Conservation (phyloP, 345 rosid genomes). For the Chamaenerion angustifolium region DNA sequence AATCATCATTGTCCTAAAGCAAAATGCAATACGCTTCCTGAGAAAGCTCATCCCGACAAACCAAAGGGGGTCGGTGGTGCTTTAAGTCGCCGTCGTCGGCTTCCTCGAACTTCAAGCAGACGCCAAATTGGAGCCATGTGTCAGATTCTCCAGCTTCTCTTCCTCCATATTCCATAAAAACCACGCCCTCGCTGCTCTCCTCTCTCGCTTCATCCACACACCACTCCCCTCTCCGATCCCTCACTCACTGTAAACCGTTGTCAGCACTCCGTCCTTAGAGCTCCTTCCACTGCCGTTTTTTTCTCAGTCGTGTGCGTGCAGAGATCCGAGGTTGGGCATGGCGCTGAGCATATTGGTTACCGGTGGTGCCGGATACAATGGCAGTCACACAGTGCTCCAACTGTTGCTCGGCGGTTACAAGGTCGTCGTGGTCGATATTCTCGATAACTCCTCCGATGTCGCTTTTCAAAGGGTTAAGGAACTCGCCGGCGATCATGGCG, state of each 20-base stretch:
- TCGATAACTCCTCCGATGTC: constrained; percentile 57
- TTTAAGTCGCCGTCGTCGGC: no score
- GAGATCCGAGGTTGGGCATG: constrained; percentile 10
- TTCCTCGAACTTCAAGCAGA: no score
- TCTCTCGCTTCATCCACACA: no score
- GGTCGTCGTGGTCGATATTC: constrained; percentile 71
- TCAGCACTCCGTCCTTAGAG: constrained; percentile 9
- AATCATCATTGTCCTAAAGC: no score
- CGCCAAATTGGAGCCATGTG: no score
- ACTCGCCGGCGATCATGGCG: constrained; percentile 47
- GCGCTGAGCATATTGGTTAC: constrained; percentile 51
- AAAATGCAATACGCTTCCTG: no score
- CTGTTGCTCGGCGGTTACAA: constrained; percentile 55
- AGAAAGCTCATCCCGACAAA: no score
- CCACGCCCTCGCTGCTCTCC: no score
- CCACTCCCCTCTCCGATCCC: no score
- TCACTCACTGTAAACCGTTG: neutral
- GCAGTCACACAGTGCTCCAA: constrained; percentile 94
- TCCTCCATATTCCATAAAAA: no score
- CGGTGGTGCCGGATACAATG: constrained; percentile 98
- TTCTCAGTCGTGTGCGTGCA: neutral
- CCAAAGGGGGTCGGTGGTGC: no score
- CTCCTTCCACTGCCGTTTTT: neutral
- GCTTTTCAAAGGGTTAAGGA: constrained; percentile 51
- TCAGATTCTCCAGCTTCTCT: no score